Percentiles rank a stretch among this genome's conserved stretches.
Evolutionary conservation across 192 early-diverging fungal genomes (phyloP).

Genomic region (Ambispora gerdemannii): DNA sequence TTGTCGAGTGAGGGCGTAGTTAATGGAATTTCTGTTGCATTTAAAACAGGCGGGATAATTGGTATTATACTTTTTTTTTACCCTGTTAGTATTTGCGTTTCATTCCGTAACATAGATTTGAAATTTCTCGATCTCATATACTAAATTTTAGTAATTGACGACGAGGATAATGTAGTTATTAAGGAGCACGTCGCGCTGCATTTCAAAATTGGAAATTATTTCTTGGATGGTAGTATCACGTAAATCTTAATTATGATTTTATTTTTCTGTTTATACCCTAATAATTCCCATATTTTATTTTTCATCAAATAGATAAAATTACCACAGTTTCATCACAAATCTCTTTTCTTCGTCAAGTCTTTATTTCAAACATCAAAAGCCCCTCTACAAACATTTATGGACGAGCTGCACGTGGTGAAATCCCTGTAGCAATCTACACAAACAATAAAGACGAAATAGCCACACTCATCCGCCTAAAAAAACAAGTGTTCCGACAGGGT

Average conservation of each 20-base stretch:
- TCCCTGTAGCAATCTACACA: constrained; percentile 48
- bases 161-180: constrained; percentile 43
- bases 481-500: constrained; percentile 36
- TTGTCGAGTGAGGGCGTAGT: constrained; percentile 44
- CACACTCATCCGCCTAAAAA: constrained; percentile 60
- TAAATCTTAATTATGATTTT: background rate
- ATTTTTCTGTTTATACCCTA: background rate
- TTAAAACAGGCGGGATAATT: constrained; percentile 59
- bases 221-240: constrained; percentile 5
- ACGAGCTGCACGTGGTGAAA: constrained; percentile 45
- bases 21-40: constrained; percentile 63
- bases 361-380: constrained; percentile 38
- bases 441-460: constrained; percentile 65
- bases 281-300: background rate
- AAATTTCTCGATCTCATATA: no score
- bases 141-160: constrained; percentile 30
- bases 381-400: constrained; percentile 37
- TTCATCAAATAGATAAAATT: constrained; percentile 25
- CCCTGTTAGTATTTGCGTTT: constrained; percentile 28
- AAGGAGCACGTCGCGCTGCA: constrained; percentile 57
- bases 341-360: constrained; percentile 40
- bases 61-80: constrained; percentile 32
- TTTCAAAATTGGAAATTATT: constrained; percentile 48
- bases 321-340: constrained; percentile 56
- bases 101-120: constrained; percentile 12